These are phyloP conservation scores for Collybia sp. DNA, from an alignment of 768 basidiomycete species.

Conservation along the genomic window DNA sequence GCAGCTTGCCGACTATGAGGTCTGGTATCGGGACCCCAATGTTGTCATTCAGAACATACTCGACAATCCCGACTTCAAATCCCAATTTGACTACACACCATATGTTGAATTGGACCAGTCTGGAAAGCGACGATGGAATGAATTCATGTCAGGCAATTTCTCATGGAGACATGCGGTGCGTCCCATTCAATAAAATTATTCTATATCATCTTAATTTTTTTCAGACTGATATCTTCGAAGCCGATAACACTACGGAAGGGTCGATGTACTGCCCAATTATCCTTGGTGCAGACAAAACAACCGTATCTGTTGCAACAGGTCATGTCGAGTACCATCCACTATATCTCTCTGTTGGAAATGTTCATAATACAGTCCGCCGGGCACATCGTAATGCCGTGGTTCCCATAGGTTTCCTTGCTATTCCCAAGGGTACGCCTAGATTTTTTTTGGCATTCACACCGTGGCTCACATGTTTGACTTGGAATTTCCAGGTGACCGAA, in stretches of 20 bases:
- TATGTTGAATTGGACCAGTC: constrained; percentile 13
- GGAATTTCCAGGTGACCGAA: background rate
- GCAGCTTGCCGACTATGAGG: constrained; percentile 12
- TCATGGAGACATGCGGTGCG: constrained; percentile 20
- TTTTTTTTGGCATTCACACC: background rate
- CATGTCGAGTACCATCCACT: constrained; percentile 24
- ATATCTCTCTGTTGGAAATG: constrained; percentile 24
- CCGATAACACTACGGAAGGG: constrained; percentile 8
- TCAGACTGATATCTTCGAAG: constrained; percentile 9
- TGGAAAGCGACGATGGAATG: constrained; percentile 13
- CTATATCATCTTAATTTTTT: background rate
- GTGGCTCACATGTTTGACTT: too few species aligned
- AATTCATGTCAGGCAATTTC: constrained; percentile 31
- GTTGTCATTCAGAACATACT: constrained; percentile 16
- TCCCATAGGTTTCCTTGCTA: constrained; percentile 20
- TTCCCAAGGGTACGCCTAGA: constrained; percentile 19
- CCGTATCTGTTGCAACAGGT: constrained; percentile 26
- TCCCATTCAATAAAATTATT: background rate
- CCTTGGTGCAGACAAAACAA: constrained; percentile 26
- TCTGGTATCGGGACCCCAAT: constrained; percentile 19
- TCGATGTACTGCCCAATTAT: constrained; percentile 19
- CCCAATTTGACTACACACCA: constrained; percentile 17
- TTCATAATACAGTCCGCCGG: constrained; percentile 19
- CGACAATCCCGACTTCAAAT: constrained; percentile 22
- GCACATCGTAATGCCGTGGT: constrained; percentile 20